phyloP scores from a whole-genome alignment of 352 stramenopile genomes.

The Pythium utonaiense region DNA sequence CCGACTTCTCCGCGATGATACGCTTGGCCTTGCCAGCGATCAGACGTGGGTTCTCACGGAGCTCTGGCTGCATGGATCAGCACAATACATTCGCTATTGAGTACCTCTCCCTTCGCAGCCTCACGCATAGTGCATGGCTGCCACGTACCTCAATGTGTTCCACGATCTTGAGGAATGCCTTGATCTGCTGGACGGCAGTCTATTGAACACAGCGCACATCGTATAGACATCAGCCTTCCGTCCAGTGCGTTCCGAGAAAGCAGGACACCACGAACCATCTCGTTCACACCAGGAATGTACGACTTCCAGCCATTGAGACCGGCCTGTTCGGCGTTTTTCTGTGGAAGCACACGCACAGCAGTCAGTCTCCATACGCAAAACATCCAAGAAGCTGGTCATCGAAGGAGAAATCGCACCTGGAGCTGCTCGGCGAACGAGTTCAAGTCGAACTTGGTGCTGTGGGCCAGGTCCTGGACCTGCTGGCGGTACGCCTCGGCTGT shows the following conservation, averaged over 20 bases:
- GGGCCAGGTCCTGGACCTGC: conserved; percentile 68
- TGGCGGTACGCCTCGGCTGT: conserved; percentile 71
- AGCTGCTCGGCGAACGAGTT: conserved; percentile 67
- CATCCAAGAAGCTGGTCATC: neutral
- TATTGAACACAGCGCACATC: conserved; percentile 14
- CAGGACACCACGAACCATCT: conserved; percentile 44
- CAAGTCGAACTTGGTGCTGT: conserved; percentile 68
- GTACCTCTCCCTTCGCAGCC: neutral
- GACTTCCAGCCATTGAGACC: conserved; percentile 76
- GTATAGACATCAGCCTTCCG: neutral
- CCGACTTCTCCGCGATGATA: conserved; percentile 76
- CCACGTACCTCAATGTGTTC: conserved; percentile 62
- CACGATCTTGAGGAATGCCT: conserved; percentile 75
- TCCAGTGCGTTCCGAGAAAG: neutral
- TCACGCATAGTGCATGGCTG: neutral
- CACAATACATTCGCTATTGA: neutral
- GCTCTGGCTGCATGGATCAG: conserved; percentile 47
- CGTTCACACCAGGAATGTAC: conserved; percentile 73
- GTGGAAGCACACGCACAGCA: conserved; percentile 3
- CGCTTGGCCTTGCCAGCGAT: conserved; percentile 86
- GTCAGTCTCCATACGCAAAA: neutral
- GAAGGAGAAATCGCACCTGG: conserved; percentile 30
- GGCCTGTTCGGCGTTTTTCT: conserved; percentile 77
- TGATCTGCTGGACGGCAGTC: conserved; percentile 84
- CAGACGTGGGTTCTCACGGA: conserved; percentile 63